phyloP scores from a whole-genome alignment of 75 land plant genomes.

The Azolla pinnata region DNA sequence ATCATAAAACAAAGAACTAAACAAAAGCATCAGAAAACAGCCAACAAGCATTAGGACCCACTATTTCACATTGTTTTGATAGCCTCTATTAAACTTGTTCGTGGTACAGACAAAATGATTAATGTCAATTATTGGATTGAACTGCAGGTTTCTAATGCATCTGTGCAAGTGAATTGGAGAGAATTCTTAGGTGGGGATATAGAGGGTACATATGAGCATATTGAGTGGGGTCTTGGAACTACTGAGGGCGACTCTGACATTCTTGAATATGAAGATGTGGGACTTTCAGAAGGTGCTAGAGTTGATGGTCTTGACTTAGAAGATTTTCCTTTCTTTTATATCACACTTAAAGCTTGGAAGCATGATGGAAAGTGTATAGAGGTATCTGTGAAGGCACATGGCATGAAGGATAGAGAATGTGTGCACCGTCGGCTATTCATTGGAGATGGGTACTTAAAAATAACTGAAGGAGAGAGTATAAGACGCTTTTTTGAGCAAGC shows the following conservation, averaged over 20 bases:
- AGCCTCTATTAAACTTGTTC: too few relatives aligned
- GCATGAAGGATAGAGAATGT: conserved; percentile 77
- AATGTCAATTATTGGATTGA: too few relatives aligned
- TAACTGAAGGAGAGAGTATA: conserved; percentile 86
- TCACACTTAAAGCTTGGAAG: conserved; percentile 87
- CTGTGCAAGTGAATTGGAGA: conserved; percentile 84
- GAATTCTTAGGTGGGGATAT: conserved; percentile 66
- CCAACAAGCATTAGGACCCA: too few relatives aligned
- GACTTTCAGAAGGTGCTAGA: conserved; percentile 53
- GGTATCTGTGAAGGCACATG: conserved; percentile 90
- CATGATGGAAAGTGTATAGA: conserved; percentile 87
- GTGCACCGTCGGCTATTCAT: conserved; percentile 90
- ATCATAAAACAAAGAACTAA: too few relatives aligned
- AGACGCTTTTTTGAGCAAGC: conserved; percentile 97
- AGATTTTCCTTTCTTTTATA: conserved; percentile 53
- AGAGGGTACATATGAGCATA: conserved; percentile 67
- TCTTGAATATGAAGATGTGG: conserved; percentile 91
- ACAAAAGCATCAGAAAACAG: too few relatives aligned
- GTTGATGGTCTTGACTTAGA: conserved; percentile 62
- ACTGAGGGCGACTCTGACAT: conserved; percentile 88
- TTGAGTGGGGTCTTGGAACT: conserved; percentile 97
- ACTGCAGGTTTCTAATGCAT: conserved; percentile 85
- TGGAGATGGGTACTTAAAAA: conserved; percentile 91
- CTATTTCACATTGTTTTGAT: too few relatives aligned
- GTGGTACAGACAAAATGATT: too few relatives aligned